Evolutionary conservation across 495 filamentous ascomycete genomes (phyloP), one percentile per base, ranked within the genome.

Genomic region (Podospora didyma): DNA sequence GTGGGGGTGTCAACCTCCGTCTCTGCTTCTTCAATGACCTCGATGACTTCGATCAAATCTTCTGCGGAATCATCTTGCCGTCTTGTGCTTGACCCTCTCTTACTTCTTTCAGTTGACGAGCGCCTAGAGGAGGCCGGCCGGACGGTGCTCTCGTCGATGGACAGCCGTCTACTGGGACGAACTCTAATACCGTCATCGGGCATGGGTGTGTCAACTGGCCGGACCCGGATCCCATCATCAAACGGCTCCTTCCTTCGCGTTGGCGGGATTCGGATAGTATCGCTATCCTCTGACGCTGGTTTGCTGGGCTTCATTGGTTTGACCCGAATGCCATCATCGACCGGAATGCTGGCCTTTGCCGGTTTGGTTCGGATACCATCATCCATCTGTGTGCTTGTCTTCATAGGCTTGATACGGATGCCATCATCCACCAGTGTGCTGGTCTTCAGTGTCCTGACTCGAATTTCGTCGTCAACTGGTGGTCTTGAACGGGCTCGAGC

Each of bases 31-130:
- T 73, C 69, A 21, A 61, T 62, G 3, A 64, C 63, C 66, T 80
- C 68, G 21, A 61, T 62, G 5, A 64, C 62, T 66, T 80, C 46
- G 73, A 82, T 68, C 70, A 79, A 50, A 69, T 81, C 60, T 73
- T 69, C 68, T 77, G 77, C 53, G 73, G 82, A 60, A 66, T 42
- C 61, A 12, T 62, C 66, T 21, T 31, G 4, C 1, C 64, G 63
- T 49, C 60, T 59, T 42, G 56, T 53, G 53, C 62, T 70, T 51
- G 60, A 34, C 5, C 49, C 42, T 39, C 60, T 56, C 7, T 34
- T 46, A 6, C 39, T 60, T 52, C 50, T 54, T 45, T 62, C 52
- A 45, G 47, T 57, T 7, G 68, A 71, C 28, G 62, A 61, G 7
- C 61, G 59, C 28, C 66, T 56, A 2, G 75, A 69, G 35, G 73